These are phyloP conservation scores for Aspergillus pseudoviridinutans DNA, from an alignment of 2,329 filamentous ascomycete species.

Conservation along the genomic window DNA sequence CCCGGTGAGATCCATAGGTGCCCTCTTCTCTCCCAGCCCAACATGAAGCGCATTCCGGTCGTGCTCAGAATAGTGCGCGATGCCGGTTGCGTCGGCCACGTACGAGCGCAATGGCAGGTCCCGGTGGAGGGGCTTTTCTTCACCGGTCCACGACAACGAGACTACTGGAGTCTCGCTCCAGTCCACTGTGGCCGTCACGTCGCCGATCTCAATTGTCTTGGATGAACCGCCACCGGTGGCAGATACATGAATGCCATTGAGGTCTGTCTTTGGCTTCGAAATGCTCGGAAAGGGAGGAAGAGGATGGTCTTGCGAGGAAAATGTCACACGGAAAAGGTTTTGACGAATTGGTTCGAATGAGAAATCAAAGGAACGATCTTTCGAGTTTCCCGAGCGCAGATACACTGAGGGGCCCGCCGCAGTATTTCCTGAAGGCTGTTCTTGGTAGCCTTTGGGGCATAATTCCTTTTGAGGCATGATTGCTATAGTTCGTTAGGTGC, in stretches of 20 bases:
- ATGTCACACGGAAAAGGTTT: slow-evolving; percentile 66
- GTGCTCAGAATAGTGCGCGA: slow-evolving; percentile 63
- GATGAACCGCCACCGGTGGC: slow-evolving; percentile 31
- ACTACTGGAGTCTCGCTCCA: slow-evolving; percentile 59
- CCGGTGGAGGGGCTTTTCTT: slow-evolving; percentile 53
- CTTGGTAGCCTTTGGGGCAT: slow-evolving; percentile 36
- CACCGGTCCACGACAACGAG: slow-evolving; percentile 50
- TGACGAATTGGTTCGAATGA: slow-evolving; percentile 59
- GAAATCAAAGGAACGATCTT: slow-evolving; percentile 51
- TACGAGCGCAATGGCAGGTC: slow-evolving; percentile 66
- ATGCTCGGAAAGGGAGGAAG: slow-evolving; percentile 63
- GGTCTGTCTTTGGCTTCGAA: slow-evolving; percentile 38
- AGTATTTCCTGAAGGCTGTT: slow-evolving; percentile 19
- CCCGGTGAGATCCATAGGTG: slow-evolving; percentile 67
- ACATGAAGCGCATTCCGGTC: slow-evolving; percentile 62
- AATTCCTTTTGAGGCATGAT: slow-evolving; percentile 50
- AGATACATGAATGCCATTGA: slow-evolving; percentile 30
- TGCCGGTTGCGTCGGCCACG: slow-evolving; percentile 55
- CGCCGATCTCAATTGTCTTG: slow-evolving; percentile 45
- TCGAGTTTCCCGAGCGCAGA: slow-evolving; percentile 40
- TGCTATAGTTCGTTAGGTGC: not conserved
- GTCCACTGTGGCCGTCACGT: slow-evolving; percentile 54
- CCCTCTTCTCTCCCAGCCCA: slow-evolving; percentile 68
- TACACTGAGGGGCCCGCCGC: slow-evolving; percentile 27
- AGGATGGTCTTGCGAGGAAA: slow-evolving; percentile 58